Evolutionary conservation across 495 filamentous ascomycete species (phyloP).

Genomic region (Tuber melanosporum): DNA sequence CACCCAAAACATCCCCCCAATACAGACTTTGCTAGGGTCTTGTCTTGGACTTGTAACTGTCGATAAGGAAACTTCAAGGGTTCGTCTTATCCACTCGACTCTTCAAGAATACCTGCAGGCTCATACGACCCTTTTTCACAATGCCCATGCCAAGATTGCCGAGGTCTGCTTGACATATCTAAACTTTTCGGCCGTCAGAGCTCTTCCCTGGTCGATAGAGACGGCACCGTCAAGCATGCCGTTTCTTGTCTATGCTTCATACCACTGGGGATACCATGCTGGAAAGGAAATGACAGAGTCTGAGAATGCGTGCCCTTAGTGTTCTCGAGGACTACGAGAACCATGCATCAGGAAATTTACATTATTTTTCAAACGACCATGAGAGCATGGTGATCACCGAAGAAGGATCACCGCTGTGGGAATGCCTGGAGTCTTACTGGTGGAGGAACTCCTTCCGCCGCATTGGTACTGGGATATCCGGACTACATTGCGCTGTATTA

Average conservation of each 20-base stretch:
- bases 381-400: background rate
- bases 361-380: background rate
- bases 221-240: background rate
- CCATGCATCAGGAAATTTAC: background rate
- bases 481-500: background rate
- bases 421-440: background rate
- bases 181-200: background rate
- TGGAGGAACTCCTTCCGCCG: background rate
- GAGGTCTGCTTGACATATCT: conserved; percentile 3
- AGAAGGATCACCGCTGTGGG: background rate
- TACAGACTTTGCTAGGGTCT: background rate
- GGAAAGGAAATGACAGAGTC: background rate
- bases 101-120: conserved; percentile 2
- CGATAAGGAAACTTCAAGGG: background rate
- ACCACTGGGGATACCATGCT: background rate
- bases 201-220: background rate
- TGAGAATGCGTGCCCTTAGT: background rate
- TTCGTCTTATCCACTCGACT: conserved; percentile 1
- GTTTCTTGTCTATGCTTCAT: background rate
- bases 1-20: conserved; percentile 1
- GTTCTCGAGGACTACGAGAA: background rate
- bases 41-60: conserved; percentile 5
- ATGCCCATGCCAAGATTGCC: background rate
- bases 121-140: background rate
- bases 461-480: background rate